Base-by-base conservation (phyloP, 306 rosid genomes). In the Cyclanthera cordifolia region DNA sequence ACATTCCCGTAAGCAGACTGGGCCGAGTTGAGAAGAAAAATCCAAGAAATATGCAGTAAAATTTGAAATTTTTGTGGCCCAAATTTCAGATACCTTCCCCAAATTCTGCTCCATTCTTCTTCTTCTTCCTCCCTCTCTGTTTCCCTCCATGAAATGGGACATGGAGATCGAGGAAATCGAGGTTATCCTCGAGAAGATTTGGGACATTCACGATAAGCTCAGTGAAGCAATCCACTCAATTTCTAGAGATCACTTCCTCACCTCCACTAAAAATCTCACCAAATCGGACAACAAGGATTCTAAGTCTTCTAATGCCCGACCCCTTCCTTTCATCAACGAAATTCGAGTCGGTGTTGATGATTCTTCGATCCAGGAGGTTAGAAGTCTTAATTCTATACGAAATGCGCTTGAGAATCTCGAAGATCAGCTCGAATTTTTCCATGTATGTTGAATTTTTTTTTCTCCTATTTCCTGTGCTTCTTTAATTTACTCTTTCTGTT, bases 201-300 rank as follows among this genome's bases (percentile, higher is more conserved):
- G 99, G 94, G 96, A 90, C 80, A 79, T 94, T 2, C 99, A 94
- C 78, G 96, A 94, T 81, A 94, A 90, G 81, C 88, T 94, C 76
- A 94, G 99, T 71, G 99, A 94, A 73, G 90, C 99, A 3, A 94
- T 94, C 55, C 99, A 94, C 78, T 90, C 90, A 2, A 76, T 94
- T 46, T 86, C 99, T 20, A 72, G 99, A 68, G 72, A 89, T 50
- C 96, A 94, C 80, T 94, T 94, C 50, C 99, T 87, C 80, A 76
- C 72, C 51, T 88, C 99, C 74, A 59, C 85, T 67, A 82, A 82
- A 67, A 50, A 82, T 50, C 85, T 73, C 32, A 73, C 75, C 23
- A 82, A 68, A 5, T 73, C 83, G 0, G 80, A 69, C 45, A 57
- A 63, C 77, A 79, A 46, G 73, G 24, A 27, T 50, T 17, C 46